Evolutionary conservation across 139 green algal genomes (phyloP).

Genomic region (Chlorella sp.): DNA sequence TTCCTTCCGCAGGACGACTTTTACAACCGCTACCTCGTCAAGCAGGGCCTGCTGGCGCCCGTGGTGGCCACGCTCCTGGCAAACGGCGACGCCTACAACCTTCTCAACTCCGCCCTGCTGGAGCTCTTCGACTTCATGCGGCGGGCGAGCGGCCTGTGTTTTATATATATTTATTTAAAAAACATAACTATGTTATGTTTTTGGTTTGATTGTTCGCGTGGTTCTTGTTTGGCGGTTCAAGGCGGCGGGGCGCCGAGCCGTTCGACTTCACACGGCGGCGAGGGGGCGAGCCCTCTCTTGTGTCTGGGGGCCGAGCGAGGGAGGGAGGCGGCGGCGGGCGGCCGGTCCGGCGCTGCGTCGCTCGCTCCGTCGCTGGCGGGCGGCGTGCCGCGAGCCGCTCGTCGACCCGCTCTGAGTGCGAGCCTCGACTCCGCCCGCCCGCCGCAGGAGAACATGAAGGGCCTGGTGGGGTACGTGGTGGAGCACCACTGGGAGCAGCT

Average conservation of each 20-base stretch:
- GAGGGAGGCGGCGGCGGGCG: neutral
- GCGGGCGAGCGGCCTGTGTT: neutral
- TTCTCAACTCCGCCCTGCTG: constrained; percentile 40
- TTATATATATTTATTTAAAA: constrained; percentile 1
- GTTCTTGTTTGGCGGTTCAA: no score
- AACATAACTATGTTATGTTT: no score
- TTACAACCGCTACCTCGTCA: constrained; percentile 76
- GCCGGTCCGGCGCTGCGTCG: no score
- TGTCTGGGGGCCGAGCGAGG: neutral
- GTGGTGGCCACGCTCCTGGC: constrained; percentile 82
- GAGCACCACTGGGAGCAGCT: constrained; percentile 33
- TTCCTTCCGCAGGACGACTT: constrained; percentile 70
- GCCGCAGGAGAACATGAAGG: constrained; percentile 43
- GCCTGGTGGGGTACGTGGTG: constrained; percentile 34
- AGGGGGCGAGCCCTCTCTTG: neutral
- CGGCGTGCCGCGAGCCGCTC: no score
- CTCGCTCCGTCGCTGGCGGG: no score
- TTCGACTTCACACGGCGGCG: neutral
- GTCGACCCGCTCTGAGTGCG: no score
- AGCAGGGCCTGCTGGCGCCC: constrained; percentile 82
- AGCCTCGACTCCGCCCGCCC: no score
- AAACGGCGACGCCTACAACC: constrained; percentile 73
- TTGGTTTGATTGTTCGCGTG: no score
- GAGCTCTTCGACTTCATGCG: constrained; percentile 65
- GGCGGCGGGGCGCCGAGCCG: no score